A percentile compares a stretch with the other conserved stretches of the same genome.
These are phyloP conservation scores for Pinguiococcus pyrenoidosus DNA, from an alignment of 108 stramenopile species.

Conservation along the genomic window DNA sequence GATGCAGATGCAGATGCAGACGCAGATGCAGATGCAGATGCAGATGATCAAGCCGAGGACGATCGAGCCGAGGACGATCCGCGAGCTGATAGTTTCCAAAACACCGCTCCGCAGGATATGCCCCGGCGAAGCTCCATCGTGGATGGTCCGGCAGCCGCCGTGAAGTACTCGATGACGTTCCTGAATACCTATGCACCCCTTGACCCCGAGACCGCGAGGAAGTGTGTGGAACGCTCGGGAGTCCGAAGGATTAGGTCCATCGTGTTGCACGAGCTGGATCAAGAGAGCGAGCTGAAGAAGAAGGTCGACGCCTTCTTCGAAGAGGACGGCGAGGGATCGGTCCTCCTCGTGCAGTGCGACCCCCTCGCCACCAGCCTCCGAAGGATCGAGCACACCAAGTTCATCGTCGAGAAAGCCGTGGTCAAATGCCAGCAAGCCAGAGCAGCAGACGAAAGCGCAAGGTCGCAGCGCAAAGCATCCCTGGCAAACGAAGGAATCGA, in stretches of 20 bases:
- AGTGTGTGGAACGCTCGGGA: neutral
- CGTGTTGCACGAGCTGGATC: constrained; percentile 6
- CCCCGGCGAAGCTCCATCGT: no score
- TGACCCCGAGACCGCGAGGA: neutral
- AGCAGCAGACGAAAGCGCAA: neutral
- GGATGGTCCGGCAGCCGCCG: neutral
- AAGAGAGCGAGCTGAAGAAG: neutral
- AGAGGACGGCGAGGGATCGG: neutral
- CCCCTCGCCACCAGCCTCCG: constrained; percentile 1
- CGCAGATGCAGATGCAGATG: no score
- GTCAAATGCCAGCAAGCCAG: neutral
- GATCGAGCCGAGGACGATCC: no score
- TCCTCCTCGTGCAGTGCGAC: constrained; percentile 6
- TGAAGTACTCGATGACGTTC: neutral
- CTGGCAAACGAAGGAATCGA: no score
- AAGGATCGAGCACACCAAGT: constrained; percentile 8
- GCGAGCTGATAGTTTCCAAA: no score
- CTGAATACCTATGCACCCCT: constrained; percentile 9
- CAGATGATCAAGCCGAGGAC: no score
- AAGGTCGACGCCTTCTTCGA: neutral
- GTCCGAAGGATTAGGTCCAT: neutral
- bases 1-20: no score
- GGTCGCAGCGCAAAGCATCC: no score
- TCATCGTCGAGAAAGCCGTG: constrained; percentile 1
- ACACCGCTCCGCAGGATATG: no score